Evolutionary conservation across 345 rosid genomes (phyloP).

Genomic region (Limnanthes douglasii): DNA sequence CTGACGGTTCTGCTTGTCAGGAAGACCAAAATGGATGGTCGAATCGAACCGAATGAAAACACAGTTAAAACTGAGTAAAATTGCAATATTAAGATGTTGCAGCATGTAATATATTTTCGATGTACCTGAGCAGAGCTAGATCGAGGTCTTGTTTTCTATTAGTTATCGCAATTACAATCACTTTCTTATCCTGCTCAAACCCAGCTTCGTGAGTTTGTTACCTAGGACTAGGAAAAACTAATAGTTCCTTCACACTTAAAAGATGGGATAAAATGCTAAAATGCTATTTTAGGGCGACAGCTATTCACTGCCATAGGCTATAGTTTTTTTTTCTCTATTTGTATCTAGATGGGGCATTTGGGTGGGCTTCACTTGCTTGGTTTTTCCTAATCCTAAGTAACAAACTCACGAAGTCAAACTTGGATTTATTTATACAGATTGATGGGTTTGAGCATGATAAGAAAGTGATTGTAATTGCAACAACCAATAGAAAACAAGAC

Average conservation of each 20-base stretch:
- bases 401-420: too few relatives aligned
- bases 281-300: too few relatives aligned
- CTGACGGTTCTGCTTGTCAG: constrained; percentile 51
- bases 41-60: constrained; percentile 76
- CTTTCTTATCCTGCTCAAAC: constrained; percentile 87
- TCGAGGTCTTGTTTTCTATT: constrained; percentile 95
- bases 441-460: constrained; percentile 96
- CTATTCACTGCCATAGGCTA: too few relatives aligned
- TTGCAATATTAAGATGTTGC: constrained; percentile 5
- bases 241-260: too few relatives aligned
- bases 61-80: not conserved
- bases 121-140: constrained; percentile 78
- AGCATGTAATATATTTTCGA: not conserved
- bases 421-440: constrained; percentile 45
- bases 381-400: too few relatives aligned
- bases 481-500: constrained; percentile 92
- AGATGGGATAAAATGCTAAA: too few relatives aligned
- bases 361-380: too few relatives aligned
- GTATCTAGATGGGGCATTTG: too few relatives aligned
- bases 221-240: too few relatives aligned
- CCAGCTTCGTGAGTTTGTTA: too few relatives aligned
- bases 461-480: constrained; percentile 81
- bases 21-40: constrained; percentile 59
- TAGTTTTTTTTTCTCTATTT: too few relatives aligned
- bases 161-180: constrained; percentile 83